Evolutionary conservation across 73 alveolate genomes (phyloP).

Genomic region (Symbiodinium natans): DNA sequence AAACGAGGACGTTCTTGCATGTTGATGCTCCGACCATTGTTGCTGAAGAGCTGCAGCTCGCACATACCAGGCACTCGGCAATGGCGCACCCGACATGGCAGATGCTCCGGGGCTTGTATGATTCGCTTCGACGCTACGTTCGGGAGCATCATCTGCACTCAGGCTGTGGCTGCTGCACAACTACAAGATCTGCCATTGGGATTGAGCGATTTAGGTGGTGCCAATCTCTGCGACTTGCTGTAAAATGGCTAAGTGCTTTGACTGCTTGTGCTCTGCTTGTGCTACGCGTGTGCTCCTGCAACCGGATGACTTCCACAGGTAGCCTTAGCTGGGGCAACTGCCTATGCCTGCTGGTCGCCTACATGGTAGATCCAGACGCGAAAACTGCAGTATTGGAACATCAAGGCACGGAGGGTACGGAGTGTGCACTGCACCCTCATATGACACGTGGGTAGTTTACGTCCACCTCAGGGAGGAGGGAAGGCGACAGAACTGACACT

Average conservation of each 20-base stretch:
- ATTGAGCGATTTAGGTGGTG: slow-evolving; percentile 44
- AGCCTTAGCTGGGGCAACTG: slow-evolving; percentile 12
- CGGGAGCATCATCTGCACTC: not conserved
- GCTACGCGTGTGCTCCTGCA: not conserved
- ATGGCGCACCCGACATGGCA: slow-evolving; percentile 69
- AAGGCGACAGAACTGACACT: too few species aligned
- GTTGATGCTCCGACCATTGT: too few species aligned
- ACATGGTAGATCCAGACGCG: not conserved
- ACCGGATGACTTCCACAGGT: not conserved
- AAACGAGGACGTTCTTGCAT: too few species aligned
- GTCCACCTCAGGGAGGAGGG: too few species aligned
- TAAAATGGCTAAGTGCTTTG: not conserved
- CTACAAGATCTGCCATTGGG: slow-evolving; percentile 83
- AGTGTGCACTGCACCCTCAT: too few species aligned
- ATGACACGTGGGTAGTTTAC: too few species aligned
- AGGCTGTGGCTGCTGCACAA: slow-evolving; percentile 67
- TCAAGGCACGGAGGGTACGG: not conserved
- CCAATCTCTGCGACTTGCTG: slow-evolving; percentile 35
- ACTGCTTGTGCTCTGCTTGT: too few species aligned
- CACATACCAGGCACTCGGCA: slow-evolving; percentile 31
- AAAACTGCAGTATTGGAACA: not conserved
- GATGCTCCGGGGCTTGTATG: slow-evolving; percentile 1
- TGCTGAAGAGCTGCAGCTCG: not conserved
- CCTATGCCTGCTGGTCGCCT: slow-evolving; percentile 46
- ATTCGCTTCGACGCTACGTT: too few species aligned